Evolutionary conservation across 345 rosid species (phyloP).

Genomic region (Microthlaspi erraticum): DNA sequence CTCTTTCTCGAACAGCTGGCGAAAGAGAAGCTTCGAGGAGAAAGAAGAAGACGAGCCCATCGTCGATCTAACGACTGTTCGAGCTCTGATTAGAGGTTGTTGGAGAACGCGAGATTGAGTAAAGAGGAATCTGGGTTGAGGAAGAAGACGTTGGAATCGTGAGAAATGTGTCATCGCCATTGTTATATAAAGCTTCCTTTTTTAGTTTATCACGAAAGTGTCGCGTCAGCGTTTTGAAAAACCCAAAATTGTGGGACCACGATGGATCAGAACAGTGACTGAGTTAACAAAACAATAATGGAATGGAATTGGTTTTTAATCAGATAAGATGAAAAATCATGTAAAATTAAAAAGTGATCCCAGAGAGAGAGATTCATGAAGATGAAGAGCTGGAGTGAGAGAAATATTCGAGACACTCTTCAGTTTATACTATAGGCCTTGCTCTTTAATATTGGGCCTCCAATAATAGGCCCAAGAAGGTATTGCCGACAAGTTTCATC

Average conservation of each 20-base stretch:
- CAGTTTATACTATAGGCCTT: too few species aligned
- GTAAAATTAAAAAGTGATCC: background rate
- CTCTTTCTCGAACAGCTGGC: conserved; percentile 92
- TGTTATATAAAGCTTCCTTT: background rate
- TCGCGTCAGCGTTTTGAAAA: background rate
- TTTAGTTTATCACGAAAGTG: conserved; percentile 14
- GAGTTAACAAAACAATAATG: background rate
- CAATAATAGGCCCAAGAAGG: background rate
- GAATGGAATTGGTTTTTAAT: background rate
- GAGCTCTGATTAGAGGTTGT: conserved; percentile 20
- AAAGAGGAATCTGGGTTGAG: conserved; percentile 15
- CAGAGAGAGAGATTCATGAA: background rate
- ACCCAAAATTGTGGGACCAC: conserved; percentile 10
- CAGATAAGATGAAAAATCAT: background rate
- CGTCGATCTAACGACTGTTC: conserved; percentile 20
- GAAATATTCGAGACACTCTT: too few species aligned
- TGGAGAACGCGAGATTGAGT: conserved; percentile 2
- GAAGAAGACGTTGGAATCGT: conserved; percentile 23
- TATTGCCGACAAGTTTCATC: conserved; percentile 29
- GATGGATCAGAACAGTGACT: background rate
- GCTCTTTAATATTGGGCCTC: background rate
- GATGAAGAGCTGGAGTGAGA: background rate
- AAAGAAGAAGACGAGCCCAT: conserved; percentile 48
- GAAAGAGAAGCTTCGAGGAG: conserved; percentile 67
- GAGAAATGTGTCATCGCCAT: conserved; percentile 23